Percentiles rank a stretch among this genome's conserved stretches.
Conservation (phyloP, 441 rosid species). For the Eutrema salsugineum region DNA sequence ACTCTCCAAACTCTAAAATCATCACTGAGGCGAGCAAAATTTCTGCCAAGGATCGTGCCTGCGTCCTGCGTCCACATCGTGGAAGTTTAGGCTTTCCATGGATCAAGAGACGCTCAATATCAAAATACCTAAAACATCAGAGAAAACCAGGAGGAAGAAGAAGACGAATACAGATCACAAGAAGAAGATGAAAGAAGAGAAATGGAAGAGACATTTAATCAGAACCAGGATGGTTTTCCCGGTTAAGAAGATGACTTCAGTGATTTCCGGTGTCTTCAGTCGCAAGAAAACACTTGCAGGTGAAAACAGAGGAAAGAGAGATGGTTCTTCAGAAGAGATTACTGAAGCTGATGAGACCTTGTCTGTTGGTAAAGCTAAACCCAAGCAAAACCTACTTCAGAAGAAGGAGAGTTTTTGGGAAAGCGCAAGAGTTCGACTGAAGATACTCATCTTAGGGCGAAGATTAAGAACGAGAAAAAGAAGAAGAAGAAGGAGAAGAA, state of each 20-base stretch:
- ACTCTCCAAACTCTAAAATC: background rate
- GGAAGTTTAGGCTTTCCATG: slow-evolving; percentile 9
- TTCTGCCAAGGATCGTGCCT: background rate
- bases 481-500: background rate
- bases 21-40: background rate
- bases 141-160: slow-evolving; percentile 26
- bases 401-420: background rate
- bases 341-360: background rate
- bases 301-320: background rate
- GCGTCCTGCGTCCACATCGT: background rate
- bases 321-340: background rate
- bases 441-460: slow-evolving; percentile 19
- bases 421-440: background rate
- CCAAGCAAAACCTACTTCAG: background rate
- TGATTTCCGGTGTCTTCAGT: slow-evolving; percentile 32
- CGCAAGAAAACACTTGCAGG: slow-evolving; percentile 1
- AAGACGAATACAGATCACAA: background rate
- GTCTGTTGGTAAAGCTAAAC: background rate
- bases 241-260: slow-evolving; percentile 28
- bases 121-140: slow-evolving; percentile 26
- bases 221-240: background rate
- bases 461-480: slow-evolving; percentile 29
- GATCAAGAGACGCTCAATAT: slow-evolving; percentile 24
- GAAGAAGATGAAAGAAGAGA: background rate
- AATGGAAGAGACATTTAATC: slow-evolving; percentile 2